phyloP scores from a whole-genome alignment of 2,329 filamentous ascomycete genomes.

The Hypomyces perniciosus region DNA sequence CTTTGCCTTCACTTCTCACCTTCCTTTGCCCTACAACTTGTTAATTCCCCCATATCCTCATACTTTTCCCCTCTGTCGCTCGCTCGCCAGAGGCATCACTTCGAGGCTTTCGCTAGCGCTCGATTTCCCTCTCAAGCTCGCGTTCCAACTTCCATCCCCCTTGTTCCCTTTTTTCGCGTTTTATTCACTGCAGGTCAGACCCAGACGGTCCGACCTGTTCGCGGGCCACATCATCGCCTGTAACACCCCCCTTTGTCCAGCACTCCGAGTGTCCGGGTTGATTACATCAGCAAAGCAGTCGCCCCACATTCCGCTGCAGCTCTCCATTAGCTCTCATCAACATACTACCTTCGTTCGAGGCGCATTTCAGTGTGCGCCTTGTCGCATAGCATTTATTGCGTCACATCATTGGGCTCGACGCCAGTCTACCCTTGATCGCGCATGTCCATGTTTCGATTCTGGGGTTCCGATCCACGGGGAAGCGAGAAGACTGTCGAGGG shows the following conservation, averaged over 20 bases:
- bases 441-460: slow-evolving; percentile 58
- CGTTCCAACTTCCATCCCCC: slow-evolving; percentile 10
- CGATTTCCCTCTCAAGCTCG: slow-evolving; percentile 23
- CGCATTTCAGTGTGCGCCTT: slow-evolving; percentile 12
- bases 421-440: slow-evolving; percentile 21
- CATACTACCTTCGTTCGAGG: background rate
- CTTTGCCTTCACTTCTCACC: slow-evolving; percentile 11
- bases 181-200: slow-evolving; percentile 11
- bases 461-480: slow-evolving; percentile 52
- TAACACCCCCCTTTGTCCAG: slow-evolving; percentile 16
- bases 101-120: slow-evolving; percentile 47
- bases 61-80: slow-evolving; percentile 21
- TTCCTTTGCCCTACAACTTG: slow-evolving; percentile 14
- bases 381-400: slow-evolving; percentile 20
- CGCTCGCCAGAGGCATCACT: slow-evolving; percentile 18
- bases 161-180: slow-evolving; percentile 11
- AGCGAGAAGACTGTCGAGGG: slow-evolving; percentile 45
- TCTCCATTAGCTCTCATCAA: slow-evolving; percentile 12
- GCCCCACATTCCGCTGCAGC: slow-evolving; percentile 10
- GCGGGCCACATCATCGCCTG: slow-evolving; percentile 30
- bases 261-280: slow-evolving; percentile 12
- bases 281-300: slow-evolving; percentile 30
- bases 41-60: slow-evolving; percentile 12
- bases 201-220: slow-evolving; percentile 11
- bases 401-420: slow-evolving; percentile 10